Evolutionary conservation across 2,329 filamentous ascomycete genomes (phyloP), one percentile per base, ranked within the genome.

Genomic region (Phoma sp.): DNA sequence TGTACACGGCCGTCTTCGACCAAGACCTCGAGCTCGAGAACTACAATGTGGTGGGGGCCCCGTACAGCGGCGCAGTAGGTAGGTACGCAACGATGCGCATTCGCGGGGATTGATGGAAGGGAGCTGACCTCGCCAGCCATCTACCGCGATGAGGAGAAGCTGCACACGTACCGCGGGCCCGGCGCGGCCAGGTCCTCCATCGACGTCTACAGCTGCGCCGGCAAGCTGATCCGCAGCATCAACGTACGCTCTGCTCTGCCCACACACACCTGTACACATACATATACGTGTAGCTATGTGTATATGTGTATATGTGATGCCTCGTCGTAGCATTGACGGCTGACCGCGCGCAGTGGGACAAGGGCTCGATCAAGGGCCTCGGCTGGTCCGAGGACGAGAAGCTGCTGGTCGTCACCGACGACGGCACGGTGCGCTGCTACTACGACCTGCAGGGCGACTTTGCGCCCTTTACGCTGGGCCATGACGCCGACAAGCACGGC

Each of bases 361-460:
- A 93, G 77, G 91, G 91, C 40, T 81, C 87, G 3, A 90, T 99
- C 69, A 89, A 88, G 73, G 92, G 91, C 2, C 82, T 99, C 18
- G 95, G 95, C 30, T 99, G 95, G 95, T 96, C 93, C 18, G 93
- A 96, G 68, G 91, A 97, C 61, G 95, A 99, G 80, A 89, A 90
- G 71, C 82, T 99, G 41, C 80, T 99, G 4, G 89, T 97, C 0
- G 87, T 98, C 46, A 91, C 92, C 8, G 85, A 89, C 47, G 93
- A 99, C 69, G 95, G 95, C 23, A 93, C 87, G 1, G 93, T 98
- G 38, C 84, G 93, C 56, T 95, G 91, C 74, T 97, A 93, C 70
- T 87, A 92, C 72, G 90, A 95, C 68, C 79, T 99, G n/a, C 90
- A 96, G 73, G 91, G 89, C 58, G 93, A 98, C 71, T 99, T 99